Evolutionary conservation across 1,284 basidiomycete species (phyloP), one percentile per base, ranked within the genome.

Genomic region (Athelia psychrophila): DNA sequence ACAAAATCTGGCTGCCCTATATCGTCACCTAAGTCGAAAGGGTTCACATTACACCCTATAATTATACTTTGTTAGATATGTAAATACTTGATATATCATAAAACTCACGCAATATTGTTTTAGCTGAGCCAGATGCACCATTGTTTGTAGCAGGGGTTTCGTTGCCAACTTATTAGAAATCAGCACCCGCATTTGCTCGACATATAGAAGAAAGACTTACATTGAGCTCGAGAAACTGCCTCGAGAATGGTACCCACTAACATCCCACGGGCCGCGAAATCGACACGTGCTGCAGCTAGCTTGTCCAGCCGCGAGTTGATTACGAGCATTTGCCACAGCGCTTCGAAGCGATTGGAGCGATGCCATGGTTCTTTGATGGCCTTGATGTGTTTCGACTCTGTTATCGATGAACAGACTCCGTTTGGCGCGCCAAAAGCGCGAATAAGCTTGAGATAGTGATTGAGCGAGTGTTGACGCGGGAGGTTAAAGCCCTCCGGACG

Each of bases 321-420:
- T 1, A 51, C 16, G 5, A 64, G 56, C 51, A 65, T 64, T 32
- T 65, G 61, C 6, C 42, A 13, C 3, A 65, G 49, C 1, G 61
- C 50, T 3, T 62, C 49, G 45, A 48, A 54, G 0, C 52, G 47
- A 44, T 55, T 64, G 2, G 62, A 64, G 1, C 55, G 54, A 3
- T 58, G 51, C 59, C 60, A 66, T 0, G 63, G 63, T 12, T 58
- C 35, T 51, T 67, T 67, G 0, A 67, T 60, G 5, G 60, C 62
- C 9, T 25, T 54, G 42, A 63, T 54, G 33, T 54, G 52, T 25
- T 38, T 46, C 2, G 52, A 56, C 36, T 57, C 56, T 4, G 54
- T 57, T 6, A 57, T 55, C 33, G 53, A 56, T 1, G 55, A 54
- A 36, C 53, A 56, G 3, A 54, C 27, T 10, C 55, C 51, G 38